Evolutionary conservation across 192 early-diverging fungal genomes (phyloP).

Genomic region (Entomortierella lignicola): DNA sequence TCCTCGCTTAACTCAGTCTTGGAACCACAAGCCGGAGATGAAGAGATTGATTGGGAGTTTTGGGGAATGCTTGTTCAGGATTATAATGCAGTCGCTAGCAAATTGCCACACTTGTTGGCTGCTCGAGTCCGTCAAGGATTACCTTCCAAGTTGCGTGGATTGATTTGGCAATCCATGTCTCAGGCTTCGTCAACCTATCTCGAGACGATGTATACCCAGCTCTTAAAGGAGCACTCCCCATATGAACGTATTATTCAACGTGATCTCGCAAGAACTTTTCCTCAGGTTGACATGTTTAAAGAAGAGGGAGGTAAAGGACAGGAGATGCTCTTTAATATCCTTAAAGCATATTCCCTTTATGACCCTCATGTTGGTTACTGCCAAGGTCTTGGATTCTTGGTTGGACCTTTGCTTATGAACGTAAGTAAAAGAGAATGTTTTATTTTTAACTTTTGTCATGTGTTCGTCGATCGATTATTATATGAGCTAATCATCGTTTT

Average conservation of each 20-base stretch:
- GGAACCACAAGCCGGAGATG: constrained; percentile 35
- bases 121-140: constrained; percentile 82
- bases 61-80: constrained; percentile 87
- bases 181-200: constrained; percentile 82
- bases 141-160: constrained; percentile 85
- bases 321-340: constrained; percentile 84
- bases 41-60: constrained; percentile 78
- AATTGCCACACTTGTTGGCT: constrained; percentile 73
- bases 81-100: constrained; percentile 76
- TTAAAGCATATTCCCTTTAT: constrained; percentile 94
- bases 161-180: constrained; percentile 93
- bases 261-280: constrained; percentile 96
- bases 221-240: constrained; percentile 78
- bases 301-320: constrained; percentile 88
- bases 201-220: constrained; percentile 85
- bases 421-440: no score
- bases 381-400: constrained; percentile 96
- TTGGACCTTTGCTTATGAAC: constrained; percentile 92
- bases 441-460: no score
- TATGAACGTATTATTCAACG: constrained; percentile 93
- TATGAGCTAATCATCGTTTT: no score
- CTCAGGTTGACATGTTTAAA: constrained; percentile 86
- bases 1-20: constrained; percentile 24
- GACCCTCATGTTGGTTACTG: constrained; percentile 98
- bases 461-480: no score